Percentiles rank a stretch among this genome's conserved stretches.
Conservation (phyloP, 1,284 basidiomycete genomes). For the Austroboletus niveus region DNA sequence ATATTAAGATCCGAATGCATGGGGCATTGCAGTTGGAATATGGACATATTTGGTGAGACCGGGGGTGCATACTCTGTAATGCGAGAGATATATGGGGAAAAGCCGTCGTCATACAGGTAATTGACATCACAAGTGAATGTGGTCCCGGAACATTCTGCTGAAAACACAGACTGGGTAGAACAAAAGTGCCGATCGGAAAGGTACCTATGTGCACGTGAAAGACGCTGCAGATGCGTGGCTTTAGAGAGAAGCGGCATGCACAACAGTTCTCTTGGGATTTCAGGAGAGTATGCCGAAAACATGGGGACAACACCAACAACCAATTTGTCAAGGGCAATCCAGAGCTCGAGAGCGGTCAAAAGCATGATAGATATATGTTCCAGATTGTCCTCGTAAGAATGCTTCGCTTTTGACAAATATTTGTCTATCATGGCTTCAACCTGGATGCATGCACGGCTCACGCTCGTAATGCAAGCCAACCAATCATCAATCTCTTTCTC, state of each 20-base stretch:
- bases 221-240: constrained; percentile 24
- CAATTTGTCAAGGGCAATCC: constrained; percentile 44
- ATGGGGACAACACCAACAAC: constrained; percentile 34
- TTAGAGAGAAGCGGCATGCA: background rate
- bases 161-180: background rate
- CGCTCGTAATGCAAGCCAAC: constrained; percentile 5
- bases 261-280: constrained; percentile 30
- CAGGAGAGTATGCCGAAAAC: constrained; percentile 44
- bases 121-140: background rate
- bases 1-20: background rate
- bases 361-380: constrained; percentile 30
- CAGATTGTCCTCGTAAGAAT: background rate
- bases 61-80: background rate
- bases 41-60: too few species aligned
- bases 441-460: constrained; percentile 12
- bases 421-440: background rate
- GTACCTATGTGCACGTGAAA: constrained; percentile 30
- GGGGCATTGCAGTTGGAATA: background rate
- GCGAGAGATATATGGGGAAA: background rate
- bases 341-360: constrained; percentile 42
- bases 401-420: background rate
- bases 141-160: background rate
- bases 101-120: background rate
- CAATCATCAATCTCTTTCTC: constrained; percentile 4
- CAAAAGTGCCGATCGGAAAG: constrained; percentile 16